A percentile compares a stretch with the other conserved stretches of the same genome.
phyloP scores from a whole-genome alignment of 2,329 filamentous ascomycete genomes.

The Fusarium pilosicola region DNA sequence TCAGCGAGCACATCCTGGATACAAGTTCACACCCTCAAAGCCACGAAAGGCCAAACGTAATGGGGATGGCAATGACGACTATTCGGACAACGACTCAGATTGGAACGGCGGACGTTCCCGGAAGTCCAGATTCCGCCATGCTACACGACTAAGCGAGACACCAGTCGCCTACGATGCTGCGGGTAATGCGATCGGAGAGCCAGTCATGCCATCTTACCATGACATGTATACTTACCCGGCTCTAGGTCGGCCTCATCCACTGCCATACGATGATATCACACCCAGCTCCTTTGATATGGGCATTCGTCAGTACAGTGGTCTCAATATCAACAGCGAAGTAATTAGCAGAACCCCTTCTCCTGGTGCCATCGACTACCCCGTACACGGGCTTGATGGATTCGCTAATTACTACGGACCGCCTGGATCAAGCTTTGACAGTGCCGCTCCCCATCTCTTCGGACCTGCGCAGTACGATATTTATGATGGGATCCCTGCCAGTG shows the following conservation, averaged over 20 bases:
- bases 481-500: constrained; percentile 14
- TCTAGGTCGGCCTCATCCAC: constrained; percentile 10
- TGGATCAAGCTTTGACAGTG: constrained; percentile 14
- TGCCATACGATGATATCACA: constrained; percentile 27
- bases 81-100: constrained; percentile 38
- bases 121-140: constrained; percentile 22
- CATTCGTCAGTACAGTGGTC: constrained; percentile 16
- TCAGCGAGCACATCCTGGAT: constrained; percentile 83
- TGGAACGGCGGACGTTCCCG: constrained; percentile 30
- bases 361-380: constrained; percentile 21
- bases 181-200: constrained; percentile 2
- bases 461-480: constrained; percentile 19
- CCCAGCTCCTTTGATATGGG: constrained; percentile 22
- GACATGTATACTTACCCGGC: constrained; percentile 28
- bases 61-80: constrained; percentile 20
- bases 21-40: constrained; percentile 93
- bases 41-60: constrained; percentile 56
- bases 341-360: constrained; percentile 37
- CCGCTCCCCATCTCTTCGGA: constrained; percentile 11
- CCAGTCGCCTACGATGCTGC: constrained; percentile 25
- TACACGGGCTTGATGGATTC: constrained; percentile 26
- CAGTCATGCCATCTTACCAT: constrained; percentile 13
- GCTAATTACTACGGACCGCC: constrained; percentile 14
- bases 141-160: constrained; percentile 31
- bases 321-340: constrained; percentile 17